phyloP scores from a whole-genome alignment of 352 stramenopile species.

The Globisporangium abappressorium region DNA sequence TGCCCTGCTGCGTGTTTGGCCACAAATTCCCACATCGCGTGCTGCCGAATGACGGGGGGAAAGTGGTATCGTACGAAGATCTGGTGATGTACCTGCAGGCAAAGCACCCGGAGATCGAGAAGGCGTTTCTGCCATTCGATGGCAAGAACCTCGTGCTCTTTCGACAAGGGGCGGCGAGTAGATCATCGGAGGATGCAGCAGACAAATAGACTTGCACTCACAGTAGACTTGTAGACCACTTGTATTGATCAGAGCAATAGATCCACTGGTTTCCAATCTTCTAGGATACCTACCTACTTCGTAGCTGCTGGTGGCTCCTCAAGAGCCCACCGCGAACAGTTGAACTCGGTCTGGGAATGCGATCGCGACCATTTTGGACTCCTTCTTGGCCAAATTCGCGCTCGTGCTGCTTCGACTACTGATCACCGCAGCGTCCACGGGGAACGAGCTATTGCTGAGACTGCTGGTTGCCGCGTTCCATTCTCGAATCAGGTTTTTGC shows the following conservation, averaged over 20 bases:
- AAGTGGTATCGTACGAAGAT: slow-evolving; percentile 76
- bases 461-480: slow-evolving; percentile 18
- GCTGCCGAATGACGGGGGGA: slow-evolving; percentile 29
- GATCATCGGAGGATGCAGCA: not conserved
- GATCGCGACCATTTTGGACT: slow-evolving; percentile 19
- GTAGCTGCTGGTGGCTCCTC: not conserved
- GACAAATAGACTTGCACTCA: not conserved
- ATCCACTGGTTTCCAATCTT: not conserved
- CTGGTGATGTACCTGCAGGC: slow-evolving; percentile 73
- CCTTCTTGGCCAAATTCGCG: not conserved
- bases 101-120: slow-evolving; percentile 66
- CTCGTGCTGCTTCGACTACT: not conserved
- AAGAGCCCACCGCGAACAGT: slow-evolving; percentile 20
- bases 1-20: slow-evolving; percentile 96
- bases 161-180: slow-evolving; percentile 14
- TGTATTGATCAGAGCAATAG: not conserved
- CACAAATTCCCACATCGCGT: slow-evolving; percentile 84
- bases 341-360: slow-evolving; percentile 32
- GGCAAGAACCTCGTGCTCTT: slow-evolving; percentile 87
- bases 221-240: not conserved
- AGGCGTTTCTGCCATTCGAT: slow-evolving; percentile 69
- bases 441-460: slow-evolving; percentile 1
- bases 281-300: not conserved
- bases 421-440: slow-evolving; percentile 31
- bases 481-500: slow-evolving; percentile 26